Evolutionary conservation across 2,329 filamentous ascomycete genomes (phyloP).

Genomic region (Exophiala oligosperma): DNA sequence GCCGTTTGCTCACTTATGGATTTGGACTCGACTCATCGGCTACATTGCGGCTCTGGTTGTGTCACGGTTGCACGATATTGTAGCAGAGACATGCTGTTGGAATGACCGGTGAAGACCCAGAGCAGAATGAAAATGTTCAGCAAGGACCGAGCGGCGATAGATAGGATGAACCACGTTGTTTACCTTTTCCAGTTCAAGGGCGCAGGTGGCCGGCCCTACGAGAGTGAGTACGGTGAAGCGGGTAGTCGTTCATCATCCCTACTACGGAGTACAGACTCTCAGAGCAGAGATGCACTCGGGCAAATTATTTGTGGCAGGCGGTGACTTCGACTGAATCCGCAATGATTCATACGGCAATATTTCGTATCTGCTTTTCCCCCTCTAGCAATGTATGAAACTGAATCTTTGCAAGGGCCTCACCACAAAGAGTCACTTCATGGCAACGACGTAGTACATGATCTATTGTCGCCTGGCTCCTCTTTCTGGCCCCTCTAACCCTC

Average conservation of each 20-base stretch:
- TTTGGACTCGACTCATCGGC: neutral
- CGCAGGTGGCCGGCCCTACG: too few relatives aligned
- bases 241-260: too few relatives aligned
- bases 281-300: neutral
- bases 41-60: too few relatives aligned
- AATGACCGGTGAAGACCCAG: too few relatives aligned
- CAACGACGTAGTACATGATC: too few relatives aligned
- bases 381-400: neutral
- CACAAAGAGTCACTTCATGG: neutral
- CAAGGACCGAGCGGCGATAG: too few relatives aligned
- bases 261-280: too few relatives aligned
- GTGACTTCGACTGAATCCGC: conserved; percentile 33
- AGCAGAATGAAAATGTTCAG: too few relatives aligned
- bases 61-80: neutral
- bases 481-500: neutral
- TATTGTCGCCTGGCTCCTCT: too few relatives aligned
- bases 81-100: neutral
- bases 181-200: too few relatives aligned
- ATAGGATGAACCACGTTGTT: too few relatives aligned
- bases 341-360: neutral
- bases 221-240: too few relatives aligned
- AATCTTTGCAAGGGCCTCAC: neutral
- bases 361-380: neutral
- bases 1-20: neutral
- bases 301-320: conserved; percentile 29